These are phyloP conservation scores for Magnusiomyces clavatus DNA, from an alignment of 1,139 yeast genomes.

Conservation along the genomic window DNA sequence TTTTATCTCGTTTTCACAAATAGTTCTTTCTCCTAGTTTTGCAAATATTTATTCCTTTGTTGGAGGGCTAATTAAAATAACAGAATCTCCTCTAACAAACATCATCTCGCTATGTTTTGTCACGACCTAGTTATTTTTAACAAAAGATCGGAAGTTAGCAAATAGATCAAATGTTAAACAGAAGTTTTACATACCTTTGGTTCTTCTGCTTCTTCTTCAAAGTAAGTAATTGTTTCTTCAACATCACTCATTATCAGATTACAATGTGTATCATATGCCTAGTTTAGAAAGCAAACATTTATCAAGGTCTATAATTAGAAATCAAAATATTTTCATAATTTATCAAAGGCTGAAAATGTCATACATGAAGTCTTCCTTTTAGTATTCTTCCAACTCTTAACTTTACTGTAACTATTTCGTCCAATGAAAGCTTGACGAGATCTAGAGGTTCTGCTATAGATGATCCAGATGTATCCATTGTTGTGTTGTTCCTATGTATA, in stretches of 20 bases:
- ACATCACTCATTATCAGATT: constrained; percentile 94
- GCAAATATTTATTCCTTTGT: constrained; percentile 9
- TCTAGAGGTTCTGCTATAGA: constrained; percentile 66
- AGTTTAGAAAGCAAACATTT: constrained; percentile 5
- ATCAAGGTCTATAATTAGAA: background rate
- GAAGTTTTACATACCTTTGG: constrained; percentile 29
- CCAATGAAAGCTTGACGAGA: constrained; percentile 75
- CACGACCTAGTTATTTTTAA: constrained; percentile 28
- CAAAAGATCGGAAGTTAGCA: background rate
- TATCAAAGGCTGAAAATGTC: constrained; percentile 19
- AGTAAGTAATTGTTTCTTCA: constrained; percentile 63
- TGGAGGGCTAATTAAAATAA: constrained; percentile 58
- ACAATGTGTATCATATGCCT: constrained; percentile 93
- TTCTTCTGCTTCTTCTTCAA: constrained; percentile 40
- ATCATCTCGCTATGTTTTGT: constrained; percentile 80
- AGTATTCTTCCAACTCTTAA: constrained; percentile 95
- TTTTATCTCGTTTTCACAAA: too few relatives aligned
- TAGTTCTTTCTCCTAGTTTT: background rate
- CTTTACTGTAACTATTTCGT: constrained; percentile 81
- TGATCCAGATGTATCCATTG: background rate
- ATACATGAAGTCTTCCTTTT: constrained; percentile 73
- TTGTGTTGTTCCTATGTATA: background rate
- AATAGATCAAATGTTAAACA: background rate
- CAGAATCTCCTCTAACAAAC: constrained; percentile 94
- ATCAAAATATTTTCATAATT: background rate